A percentile compares a stretch with the other conserved stretches of the same genome.
phyloP scores from a whole-genome alignment of 2,329 filamentous ascomycete species.

The Alternaria novae-zelandiae region DNA sequence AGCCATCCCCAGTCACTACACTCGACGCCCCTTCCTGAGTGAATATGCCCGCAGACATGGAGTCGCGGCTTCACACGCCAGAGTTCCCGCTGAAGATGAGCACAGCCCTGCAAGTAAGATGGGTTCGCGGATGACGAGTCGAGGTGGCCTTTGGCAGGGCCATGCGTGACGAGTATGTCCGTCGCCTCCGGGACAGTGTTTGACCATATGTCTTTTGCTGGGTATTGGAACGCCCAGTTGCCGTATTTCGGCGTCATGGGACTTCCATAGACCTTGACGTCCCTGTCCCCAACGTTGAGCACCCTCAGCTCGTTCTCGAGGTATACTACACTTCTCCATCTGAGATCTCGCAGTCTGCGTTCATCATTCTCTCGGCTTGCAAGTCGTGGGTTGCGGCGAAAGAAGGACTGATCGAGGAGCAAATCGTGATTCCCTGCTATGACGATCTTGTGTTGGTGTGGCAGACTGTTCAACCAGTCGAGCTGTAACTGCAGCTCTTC shows the following conservation, averaged over 20 bases:
- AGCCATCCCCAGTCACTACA: slow-evolving; percentile 72
- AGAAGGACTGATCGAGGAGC: slow-evolving; percentile 12
- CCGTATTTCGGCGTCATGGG: slow-evolving; percentile 77
- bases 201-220: slow-evolving; percentile 68
- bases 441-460: slow-evolving; percentile 78
- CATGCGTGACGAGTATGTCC: slow-evolving; percentile 80
- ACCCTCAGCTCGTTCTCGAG: slow-evolving; percentile 48
- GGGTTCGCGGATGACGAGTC: slow-evolving; percentile 53
- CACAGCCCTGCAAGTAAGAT: slow-evolving; percentile 62
- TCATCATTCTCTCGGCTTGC: slow-evolving; percentile 52
- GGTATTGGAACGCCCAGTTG: slow-evolving; percentile 80
- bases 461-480: slow-evolving; percentile 76
- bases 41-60: slow-evolving; percentile 85
- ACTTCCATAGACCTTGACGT: slow-evolving; percentile 74
- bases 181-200: slow-evolving; percentile 70
- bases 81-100: slow-evolving; percentile 69
- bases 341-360: slow-evolving; percentile 31
- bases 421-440: slow-evolving; percentile 84
- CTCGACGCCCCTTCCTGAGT: slow-evolving; percentile 72
- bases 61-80: slow-evolving; percentile 73
- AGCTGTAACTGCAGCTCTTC: slow-evolving; percentile 76
- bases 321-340: slow-evolving; percentile 54
- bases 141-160: slow-evolving; percentile 75
- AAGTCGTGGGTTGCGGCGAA: slow-evolving; percentile 42
- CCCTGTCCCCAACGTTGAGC: slow-evolving; percentile 50